A percentile compares a stretch with the other conserved stretches of the same genome.
Evolutionary conservation across 345 rosid genomes (phyloP).

Genomic region (Eucalyptus pauciflora): DNA sequence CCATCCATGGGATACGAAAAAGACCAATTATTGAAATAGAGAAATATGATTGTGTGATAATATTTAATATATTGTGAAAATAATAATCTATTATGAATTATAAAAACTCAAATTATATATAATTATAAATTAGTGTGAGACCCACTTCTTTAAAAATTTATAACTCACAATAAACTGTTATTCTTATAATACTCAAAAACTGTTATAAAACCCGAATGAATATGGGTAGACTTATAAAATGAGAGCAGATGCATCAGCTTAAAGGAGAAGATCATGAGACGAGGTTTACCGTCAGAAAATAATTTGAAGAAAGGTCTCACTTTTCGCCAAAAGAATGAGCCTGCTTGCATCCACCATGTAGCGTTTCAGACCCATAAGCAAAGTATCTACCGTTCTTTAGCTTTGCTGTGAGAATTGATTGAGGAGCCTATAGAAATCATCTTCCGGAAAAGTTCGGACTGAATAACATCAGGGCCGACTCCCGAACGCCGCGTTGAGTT

Average conservation of each 20-base stretch:
- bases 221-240: fast-evolving
- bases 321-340: neutral
- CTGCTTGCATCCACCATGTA: neutral
- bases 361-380: neutral
- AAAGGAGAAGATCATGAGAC: neutral
- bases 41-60: no score
- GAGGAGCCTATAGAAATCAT: neutral
- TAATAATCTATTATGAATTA: fast-evolving
- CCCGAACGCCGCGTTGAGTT: fast-evolving
- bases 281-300: neutral
- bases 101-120: no score
- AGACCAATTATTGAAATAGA: no score
- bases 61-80: no score
- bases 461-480: neutral
- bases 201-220: no score
- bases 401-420: neutral
- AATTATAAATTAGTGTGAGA: fast-evolving
- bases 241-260: neutral
- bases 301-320: neutral
- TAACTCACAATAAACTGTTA: fast-evolving
- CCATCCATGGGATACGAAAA: no score
- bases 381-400: neutral
- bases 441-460: neutral
- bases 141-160: fast-evolving
- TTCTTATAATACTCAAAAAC: no score